Base-by-base conservation (phyloP, 108 stramenopile species). In the Conticribra weissflogii region DNA sequence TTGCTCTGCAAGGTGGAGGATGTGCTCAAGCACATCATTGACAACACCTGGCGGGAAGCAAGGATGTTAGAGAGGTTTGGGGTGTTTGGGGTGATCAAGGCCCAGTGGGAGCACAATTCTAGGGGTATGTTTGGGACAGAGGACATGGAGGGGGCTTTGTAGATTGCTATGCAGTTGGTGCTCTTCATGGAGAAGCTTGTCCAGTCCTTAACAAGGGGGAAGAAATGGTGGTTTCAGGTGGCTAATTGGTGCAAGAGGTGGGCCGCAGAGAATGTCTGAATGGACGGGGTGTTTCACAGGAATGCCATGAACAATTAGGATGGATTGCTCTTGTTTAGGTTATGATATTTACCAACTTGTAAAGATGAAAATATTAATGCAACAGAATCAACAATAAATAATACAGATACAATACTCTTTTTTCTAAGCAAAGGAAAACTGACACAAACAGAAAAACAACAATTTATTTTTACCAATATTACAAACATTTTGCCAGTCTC, bases 171-270 rank as follows among this genome's bases (percentile, higher is more conserved):
- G 4, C 75, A 53, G 19, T 45, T 32, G 22, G 28, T 59, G 31
- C 54, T 50, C 29, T 65, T 63, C 50, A 70, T 76, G 29, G 19
- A 63, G 0, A 30, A 76, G 25, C 71, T 52, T 34, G 49, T 81
- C 0, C 44, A 69, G 46, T 51, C 24, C 21, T 56, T 81, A 16
- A n/a, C n/a, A n/a, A 50, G 62, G 5, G 30, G 56, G 1, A 30
- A 24, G n/a, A 63, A 46, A 18, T 25, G 75, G 29, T 81, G 80
- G 80, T 71, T 60, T 49, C 55, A 34, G 9, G 63, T 81, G n/a
- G 69, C 80, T 0, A 76, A 76, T 59, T 71, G 66, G 25, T 76
- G 74, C 48, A 75, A 81, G 59, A 27, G 48, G 36, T 16, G 71
- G 23, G 80, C 75, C n/a, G 53, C 66, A 21, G 54, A 59, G 19